A percentile compares a stretch with the other conserved stretches of the same genome.
phyloP scores from a whole-genome alignment of 805 yeast genomes.

The Phaffomyces antillensis region DNA sequence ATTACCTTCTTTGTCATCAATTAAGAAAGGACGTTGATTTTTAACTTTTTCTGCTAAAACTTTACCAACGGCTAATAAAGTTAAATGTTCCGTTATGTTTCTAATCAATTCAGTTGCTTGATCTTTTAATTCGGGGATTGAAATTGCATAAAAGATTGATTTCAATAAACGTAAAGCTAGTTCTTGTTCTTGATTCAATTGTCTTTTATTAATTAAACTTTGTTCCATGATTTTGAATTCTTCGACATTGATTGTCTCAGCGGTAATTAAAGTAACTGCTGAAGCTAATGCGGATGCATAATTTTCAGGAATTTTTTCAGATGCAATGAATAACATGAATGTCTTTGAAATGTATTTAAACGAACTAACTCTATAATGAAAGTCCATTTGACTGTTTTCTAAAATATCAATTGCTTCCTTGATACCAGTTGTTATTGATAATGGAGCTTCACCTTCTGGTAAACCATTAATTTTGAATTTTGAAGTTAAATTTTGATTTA shows the following conservation, averaged over 20 bases:
- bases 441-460: slow-evolving; percentile 43
- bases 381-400: slow-evolving; percentile 50
- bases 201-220: slow-evolving; percentile 40
- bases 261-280: slow-evolving; percentile 37
- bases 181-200: slow-evolving; percentile 55
- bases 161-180: slow-evolving; percentile 59
- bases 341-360: slow-evolving; percentile 63
- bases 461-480: slow-evolving; percentile 67
- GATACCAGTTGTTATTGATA: slow-evolving; percentile 80
- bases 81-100: slow-evolving; percentile 71
- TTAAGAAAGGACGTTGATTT: slow-evolving; percentile 61
- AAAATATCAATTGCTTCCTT: slow-evolving; percentile 69
- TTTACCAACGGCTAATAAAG: slow-evolving; percentile 69
- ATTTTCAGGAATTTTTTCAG: slow-evolving; percentile 32
- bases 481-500: slow-evolving; percentile 68
- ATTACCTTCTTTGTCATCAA: slow-evolving; percentile 74
- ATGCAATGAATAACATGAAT: slow-evolving; percentile 55
- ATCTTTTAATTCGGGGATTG: slow-evolving; percentile 62
- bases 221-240: slow-evolving; percentile 29
- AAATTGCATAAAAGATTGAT: slow-evolving; percentile 66
- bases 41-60: slow-evolving; percentile 63
- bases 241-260: slow-evolving; percentile 29
- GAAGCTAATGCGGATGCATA: slow-evolving; percentile 38
- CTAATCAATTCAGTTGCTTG: slow-evolving; percentile 59
- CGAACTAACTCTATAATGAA: slow-evolving; percentile 70